These are phyloP conservation scores for Ceratocystiopsis sp. DNA, from an alignment of 2,329 filamentous ascomycete genomes.

Conservation along the genomic window DNA sequence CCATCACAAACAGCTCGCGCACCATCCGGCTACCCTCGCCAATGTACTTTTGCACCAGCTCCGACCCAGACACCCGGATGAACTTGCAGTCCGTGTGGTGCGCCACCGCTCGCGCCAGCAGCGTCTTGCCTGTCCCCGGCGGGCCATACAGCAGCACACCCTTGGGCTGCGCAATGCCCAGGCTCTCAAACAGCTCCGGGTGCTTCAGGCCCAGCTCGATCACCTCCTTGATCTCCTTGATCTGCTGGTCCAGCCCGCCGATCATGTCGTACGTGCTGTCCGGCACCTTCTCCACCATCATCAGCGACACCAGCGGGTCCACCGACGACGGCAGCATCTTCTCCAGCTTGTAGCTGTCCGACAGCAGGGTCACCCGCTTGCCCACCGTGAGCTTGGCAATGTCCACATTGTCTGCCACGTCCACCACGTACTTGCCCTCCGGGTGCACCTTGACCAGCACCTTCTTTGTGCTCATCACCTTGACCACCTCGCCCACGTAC, in stretches of 20 bases:
- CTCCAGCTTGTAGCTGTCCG: conserved; percentile 95
- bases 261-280: conserved; percentile 99
- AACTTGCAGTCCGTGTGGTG: conserved; percentile 99
- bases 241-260: conserved; percentile 93
- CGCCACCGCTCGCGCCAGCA: conserved; percentile 85
- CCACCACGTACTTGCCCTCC: conserved; percentile 99
- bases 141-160: conserved; percentile 93
- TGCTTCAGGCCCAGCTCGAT: conserved; percentile 98
- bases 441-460: conserved; percentile 97
- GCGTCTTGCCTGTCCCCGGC: conserved; percentile 90
- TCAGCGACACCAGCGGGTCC: conserved; percentile 93
- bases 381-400: conserved; percentile 89
- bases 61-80: conserved; percentile 88
- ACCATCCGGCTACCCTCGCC: conserved; percentile 98
- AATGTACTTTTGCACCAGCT: conserved; percentile 98
- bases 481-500: conserved; percentile 98
- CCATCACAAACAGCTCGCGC: conserved; percentile 97
- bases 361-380: conserved; percentile 92
- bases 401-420: conserved; percentile 87
- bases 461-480: conserved; percentile 99
- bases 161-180: conserved; percentile 96
- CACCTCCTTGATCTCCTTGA: conserved; percentile 99
- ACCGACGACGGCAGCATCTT: conserved; percentile 97
- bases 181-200: conserved; percentile 95
- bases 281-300: conserved; percentile 99